A percentile compares a stretch with the other conserved stretches of the same genome.
phyloP scores from a whole-genome alignment of 2,329 filamentous ascomycete species.

The Fusarium albidum region DNA sequence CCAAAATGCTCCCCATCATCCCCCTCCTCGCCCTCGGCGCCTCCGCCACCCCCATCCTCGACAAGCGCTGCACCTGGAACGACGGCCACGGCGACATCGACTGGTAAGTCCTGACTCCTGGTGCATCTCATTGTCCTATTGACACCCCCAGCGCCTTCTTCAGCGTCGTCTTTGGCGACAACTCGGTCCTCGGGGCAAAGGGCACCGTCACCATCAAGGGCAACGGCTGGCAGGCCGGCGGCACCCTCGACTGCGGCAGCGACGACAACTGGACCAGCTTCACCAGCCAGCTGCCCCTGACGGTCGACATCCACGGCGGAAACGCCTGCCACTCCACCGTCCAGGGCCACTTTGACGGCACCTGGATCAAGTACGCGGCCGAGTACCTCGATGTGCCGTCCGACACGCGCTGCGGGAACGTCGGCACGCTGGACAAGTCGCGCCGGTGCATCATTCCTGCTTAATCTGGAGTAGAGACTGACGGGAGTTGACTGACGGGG shows the following conservation, averaged over 20 bases:
- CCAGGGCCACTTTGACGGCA: background rate
- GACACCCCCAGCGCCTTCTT: slow-evolving; percentile 4
- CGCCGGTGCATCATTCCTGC: slow-evolving; percentile 1
- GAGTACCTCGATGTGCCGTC: background rate
- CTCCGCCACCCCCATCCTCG: background rate
- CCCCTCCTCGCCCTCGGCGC: background rate
- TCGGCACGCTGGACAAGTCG: slow-evolving; percentile 2
- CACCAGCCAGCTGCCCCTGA: slow-evolving; percentile 1
- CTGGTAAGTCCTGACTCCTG: too few relatives aligned
- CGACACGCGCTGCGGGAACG: slow-evolving; percentile 3
- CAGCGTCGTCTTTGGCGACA: slow-evolving; percentile 5
- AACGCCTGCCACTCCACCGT: background rate
- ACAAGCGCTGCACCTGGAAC: slow-evolving; percentile 3
- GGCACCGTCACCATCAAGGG: background rate
- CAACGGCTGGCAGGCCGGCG: background rate
- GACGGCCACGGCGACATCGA: slow-evolving; percentile 1
- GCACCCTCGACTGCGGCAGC: background rate
- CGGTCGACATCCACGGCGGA: background rate
- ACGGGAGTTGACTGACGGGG: too few relatives aligned
- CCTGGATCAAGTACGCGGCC: slow-evolving; percentile 2
- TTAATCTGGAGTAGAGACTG: too few relatives aligned
- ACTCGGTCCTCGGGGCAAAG: background rate
- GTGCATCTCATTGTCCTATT: too few relatives aligned
- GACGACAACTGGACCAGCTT: slow-evolving; percentile 2
- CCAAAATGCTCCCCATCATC: too few relatives aligned